phyloP scores from a whole-genome alignment of 768 basidiomycete genomes.

The Lentinula edodes region DNA sequence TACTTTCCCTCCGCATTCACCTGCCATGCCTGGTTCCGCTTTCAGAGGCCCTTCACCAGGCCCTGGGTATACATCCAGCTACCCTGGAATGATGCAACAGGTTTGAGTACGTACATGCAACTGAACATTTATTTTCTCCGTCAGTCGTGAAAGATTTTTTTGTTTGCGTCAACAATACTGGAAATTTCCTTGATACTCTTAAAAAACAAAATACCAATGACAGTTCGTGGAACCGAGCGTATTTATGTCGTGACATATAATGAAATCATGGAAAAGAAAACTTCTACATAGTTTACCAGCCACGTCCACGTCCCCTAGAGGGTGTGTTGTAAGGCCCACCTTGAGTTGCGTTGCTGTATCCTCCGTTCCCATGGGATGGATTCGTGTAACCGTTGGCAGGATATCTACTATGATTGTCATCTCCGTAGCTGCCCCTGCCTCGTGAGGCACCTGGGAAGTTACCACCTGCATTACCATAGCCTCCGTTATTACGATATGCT shows the following conservation, averaged over 20 bases:
- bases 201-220: too few species aligned
- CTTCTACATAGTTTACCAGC: slow-evolving; percentile 26
- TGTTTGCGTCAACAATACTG: not conserved
- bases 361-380: slow-evolving; percentile 7
- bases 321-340: slow-evolving; percentile 20
- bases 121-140: too few species aligned
- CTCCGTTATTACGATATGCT: slow-evolving; percentile 24
- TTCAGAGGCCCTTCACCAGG: not conserved
- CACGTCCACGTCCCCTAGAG: slow-evolving; percentile 45
- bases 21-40: not conserved
- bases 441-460: slow-evolving; percentile 7
- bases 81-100: not conserved
- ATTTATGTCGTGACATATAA: not conserved
- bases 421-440: slow-evolving; percentile 24
- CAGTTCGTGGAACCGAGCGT: not conserved
- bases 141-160: not conserved
- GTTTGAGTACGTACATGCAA: not conserved
- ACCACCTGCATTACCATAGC: slow-evolving; percentile 30
- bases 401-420: slow-evolving; percentile 34
- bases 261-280: slow-evolving; percentile 7
- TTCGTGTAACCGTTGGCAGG: slow-evolving; percentile 23
- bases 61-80: not conserved
- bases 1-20: not conserved
- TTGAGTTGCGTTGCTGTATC: slow-evolving; percentile 18
- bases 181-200: not conserved